Percentiles rank a stretch among this genome's conserved stretches.
Conservation (phyloP, 768 basidiomycete species). For the Gloeostereum incarnatum region DNA sequence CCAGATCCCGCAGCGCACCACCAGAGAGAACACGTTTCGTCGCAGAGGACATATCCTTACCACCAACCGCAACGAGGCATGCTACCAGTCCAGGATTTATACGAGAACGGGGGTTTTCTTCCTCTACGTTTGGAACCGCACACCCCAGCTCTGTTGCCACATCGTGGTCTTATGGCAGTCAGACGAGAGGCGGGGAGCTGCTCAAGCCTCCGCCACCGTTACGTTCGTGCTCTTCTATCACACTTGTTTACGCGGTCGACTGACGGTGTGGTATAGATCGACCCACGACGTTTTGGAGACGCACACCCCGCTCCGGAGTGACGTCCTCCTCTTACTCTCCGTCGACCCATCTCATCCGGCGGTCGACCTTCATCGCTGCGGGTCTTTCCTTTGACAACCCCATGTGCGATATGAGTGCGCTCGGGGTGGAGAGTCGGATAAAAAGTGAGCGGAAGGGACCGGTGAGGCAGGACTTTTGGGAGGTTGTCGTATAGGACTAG, state of each 20-base stretch:
- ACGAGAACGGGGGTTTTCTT: too few relatives aligned
- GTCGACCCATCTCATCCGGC: conserved; percentile 61
- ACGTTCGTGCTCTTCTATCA: conserved; percentile 32
- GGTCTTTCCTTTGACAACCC: conserved; percentile 62
- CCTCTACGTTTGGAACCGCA: too few relatives aligned
- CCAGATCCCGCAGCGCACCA: conserved; percentile 38
- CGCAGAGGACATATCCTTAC: not conserved
- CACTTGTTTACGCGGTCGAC: too few relatives aligned
- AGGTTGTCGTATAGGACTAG: conserved; percentile 6
- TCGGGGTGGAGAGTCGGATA: conserved; percentile 53
- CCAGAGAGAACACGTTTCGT: conserved; percentile 12
- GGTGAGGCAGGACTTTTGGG: conserved; percentile 5
- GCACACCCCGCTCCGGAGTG: conserved; percentile 65
- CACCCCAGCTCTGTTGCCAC: conserved; percentile 1
- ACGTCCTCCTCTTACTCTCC: conserved; percentile 66
- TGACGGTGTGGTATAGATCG: too few relatives aligned
- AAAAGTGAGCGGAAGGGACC: conserved; percentile 3
- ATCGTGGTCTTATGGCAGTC: conserved; percentile 6
- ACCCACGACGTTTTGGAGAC: conserved; percentile 78
- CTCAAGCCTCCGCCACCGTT: conserved; percentile 55
- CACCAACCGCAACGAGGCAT: conserved; percentile 6
- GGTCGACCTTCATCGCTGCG: conserved; percentile 72
- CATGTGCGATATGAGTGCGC: conserved; percentile 48
- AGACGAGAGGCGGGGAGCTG: conserved; percentile 37
- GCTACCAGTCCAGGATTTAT: too few relatives aligned